Percentiles rank a stretch among this genome's conserved stretches.
Conservation (phyloP, 2,329 filamentous ascomycete species). For the Coleophoma eucalyptorum region DNA sequence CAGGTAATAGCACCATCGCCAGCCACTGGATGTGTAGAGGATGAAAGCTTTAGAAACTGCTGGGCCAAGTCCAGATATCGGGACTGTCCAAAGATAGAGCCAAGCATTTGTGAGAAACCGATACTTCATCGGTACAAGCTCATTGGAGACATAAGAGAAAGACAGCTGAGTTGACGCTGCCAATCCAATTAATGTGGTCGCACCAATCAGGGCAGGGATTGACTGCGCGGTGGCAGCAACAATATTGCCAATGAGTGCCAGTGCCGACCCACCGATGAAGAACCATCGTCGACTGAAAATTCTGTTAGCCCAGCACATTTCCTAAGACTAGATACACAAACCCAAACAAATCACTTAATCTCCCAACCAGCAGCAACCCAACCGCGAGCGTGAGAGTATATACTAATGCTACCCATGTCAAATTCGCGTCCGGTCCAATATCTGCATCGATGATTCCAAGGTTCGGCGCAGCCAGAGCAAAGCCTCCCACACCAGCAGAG, state of each 20-base stretch:
- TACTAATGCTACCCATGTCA: conserved; percentile 20
- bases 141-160: conserved; percentile 31
- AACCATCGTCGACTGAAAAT: conserved; percentile 21
- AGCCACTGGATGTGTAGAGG: background rate
- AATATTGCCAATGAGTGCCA: conserved; percentile 32
- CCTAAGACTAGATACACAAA: background rate
- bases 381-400: conserved; percentile 21
- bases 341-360: conserved; percentile 30
- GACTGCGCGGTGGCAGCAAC: conserved; percentile 31
- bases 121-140: conserved; percentile 34
- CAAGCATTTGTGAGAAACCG: conserved; percentile 28
- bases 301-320: background rate
- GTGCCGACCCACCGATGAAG: conserved; percentile 20
- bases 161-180: conserved; percentile 32
- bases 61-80: conserved; percentile 23
- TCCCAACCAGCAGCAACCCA: conserved; percentile 25
- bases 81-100: conserved; percentile 29
- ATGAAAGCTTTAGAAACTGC: conserved; percentile 14
- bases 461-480: conserved; percentile 9
- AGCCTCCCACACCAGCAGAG: conserved; percentile 25
- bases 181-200: conserved; percentile 31
- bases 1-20: conserved; percentile 24
- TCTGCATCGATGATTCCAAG: conserved; percentile 22
- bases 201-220: conserved; percentile 32
- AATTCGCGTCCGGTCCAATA: conserved; percentile 21